Conservation (phyloP, 2,329 filamentous ascomycete species). For the Chalara sp. region DNA sequence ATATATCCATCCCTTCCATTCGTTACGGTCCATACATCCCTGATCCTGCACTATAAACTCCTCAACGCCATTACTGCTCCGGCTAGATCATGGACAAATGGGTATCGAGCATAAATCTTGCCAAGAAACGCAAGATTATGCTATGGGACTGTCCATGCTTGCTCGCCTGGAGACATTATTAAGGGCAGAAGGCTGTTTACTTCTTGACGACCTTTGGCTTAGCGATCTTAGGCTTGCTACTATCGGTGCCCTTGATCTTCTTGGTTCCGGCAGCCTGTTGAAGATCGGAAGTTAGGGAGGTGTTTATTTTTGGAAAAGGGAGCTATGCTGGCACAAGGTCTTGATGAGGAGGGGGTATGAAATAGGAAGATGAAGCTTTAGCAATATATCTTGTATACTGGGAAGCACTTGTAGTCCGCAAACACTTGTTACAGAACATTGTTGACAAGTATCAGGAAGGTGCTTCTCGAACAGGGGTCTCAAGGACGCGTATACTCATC, state of each 20-base stretch:
- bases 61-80: slow-evolving; percentile 17
- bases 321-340: slow-evolving; percentile 3
- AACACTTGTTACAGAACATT: background rate
- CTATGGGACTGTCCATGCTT: slow-evolving; percentile 6
- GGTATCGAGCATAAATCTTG: slow-evolving; percentile 15
- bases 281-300: background rate
- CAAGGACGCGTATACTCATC: slow-evolving; percentile 15
- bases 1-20: slow-evolving; percentile 2
- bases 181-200: slow-evolving; percentile 7
- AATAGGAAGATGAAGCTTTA: background rate
- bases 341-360: background rate
- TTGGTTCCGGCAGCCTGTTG: slow-evolving; percentile 29
- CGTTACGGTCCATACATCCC: background rate
- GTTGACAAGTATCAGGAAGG: background rate
- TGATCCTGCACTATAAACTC: slow-evolving; percentile 10
- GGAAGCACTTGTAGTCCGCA: background rate
- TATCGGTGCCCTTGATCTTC: slow-evolving; percentile 30
- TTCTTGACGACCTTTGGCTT: slow-evolving; percentile 16
- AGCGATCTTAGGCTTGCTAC: slow-evolving; percentile 16
- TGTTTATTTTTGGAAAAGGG: too few species aligned
- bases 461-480: slow-evolving; percentile 10
- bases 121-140: slow-evolving; percentile 10
- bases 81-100: slow-evolving; percentile 12
- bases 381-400: background rate
- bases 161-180: slow-evolving; percentile 12